phyloP scores from a whole-genome alignment of 148 eudicot genomes.

The Rheum nobile region DNA sequence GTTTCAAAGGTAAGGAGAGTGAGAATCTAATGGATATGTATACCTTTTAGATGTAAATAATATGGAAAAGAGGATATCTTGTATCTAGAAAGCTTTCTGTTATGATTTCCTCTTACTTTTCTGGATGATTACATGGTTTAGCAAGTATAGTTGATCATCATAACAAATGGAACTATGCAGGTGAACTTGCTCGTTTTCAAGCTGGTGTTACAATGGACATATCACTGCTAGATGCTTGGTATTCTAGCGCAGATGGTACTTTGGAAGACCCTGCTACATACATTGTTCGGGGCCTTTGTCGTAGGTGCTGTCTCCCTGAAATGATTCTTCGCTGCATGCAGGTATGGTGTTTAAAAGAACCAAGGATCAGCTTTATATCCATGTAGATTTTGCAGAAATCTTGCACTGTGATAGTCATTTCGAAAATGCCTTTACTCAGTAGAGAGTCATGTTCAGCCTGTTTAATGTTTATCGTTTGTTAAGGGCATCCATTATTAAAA shows the following conservation, averaged over 20 bases:
- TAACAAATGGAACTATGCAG: conserved; percentile 21
- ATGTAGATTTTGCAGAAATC: neutral
- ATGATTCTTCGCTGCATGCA: conserved; percentile 83
- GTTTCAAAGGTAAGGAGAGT: conserved; percentile 57
- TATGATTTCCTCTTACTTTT: neutral
- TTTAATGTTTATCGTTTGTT: neutral
- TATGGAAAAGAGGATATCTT: neutral
- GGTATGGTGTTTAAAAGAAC: conserved; percentile 23
- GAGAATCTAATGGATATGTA: neutral
- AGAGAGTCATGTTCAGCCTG: neutral
- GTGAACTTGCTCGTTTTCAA: conserved; percentile 86
- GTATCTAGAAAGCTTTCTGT: neutral
- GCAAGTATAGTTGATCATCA: neutral
- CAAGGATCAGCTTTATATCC: neutral
- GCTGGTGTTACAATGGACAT: conserved; percentile 97
- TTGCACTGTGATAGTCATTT: too few relatives aligned
- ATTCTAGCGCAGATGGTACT: conserved; percentile 45
- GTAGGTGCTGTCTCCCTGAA: conserved; percentile 93
- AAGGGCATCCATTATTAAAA: neutral
- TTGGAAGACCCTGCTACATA: conserved; percentile 69
- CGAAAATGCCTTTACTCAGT: neutral
- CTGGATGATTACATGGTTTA: neutral
- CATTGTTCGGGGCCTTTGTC: conserved; percentile 75
- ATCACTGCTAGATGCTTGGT: conserved; percentile 86
- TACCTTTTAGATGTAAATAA: neutral